These are phyloP conservation scores for Incumbomyces lentus DNA, from an alignment of 2,329 filamentous ascomycete species.

Conservation along the genomic window DNA sequence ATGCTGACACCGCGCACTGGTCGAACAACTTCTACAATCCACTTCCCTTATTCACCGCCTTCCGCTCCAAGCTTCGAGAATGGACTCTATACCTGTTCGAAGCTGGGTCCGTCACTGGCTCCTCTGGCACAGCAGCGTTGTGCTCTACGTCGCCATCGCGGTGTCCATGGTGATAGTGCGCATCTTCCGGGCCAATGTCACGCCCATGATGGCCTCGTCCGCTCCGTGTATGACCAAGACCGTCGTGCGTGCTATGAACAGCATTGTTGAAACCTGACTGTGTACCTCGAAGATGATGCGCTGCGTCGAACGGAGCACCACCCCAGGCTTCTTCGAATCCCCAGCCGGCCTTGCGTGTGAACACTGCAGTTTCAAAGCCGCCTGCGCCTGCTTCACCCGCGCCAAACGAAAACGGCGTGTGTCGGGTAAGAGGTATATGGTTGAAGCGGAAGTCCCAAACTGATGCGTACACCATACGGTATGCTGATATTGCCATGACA, in stretches of 20 bases:
- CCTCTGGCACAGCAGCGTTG: constrained; percentile 8
- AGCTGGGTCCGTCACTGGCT: background rate
- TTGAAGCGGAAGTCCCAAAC: constrained; percentile 60
- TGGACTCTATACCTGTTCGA: constrained; percentile 9
- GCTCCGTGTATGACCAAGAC: background rate
- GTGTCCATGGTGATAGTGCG: background rate
- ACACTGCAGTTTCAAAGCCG: constrained; percentile 44
- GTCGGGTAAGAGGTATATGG: constrained; percentile 55
- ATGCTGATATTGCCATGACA: constrained; percentile 53
- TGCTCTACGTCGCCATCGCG: constrained; percentile 12
- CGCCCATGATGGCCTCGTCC: background rate
- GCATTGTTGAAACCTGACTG: constrained; percentile 15
- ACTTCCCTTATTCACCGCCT: constrained; percentile 6
- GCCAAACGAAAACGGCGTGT: constrained; percentile 45
- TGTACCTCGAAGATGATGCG: constrained; percentile 16
- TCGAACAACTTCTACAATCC: background rate
- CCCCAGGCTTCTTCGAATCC: constrained; percentile 36
- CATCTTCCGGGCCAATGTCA: background rate
- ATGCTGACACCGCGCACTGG: too few species aligned
- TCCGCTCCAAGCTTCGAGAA: constrained; percentile 11
- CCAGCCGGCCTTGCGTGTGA: constrained; percentile 53
- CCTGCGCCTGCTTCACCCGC: constrained; percentile 27
- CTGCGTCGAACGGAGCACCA: constrained; percentile 35
- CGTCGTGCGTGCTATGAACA: constrained; percentile 1
- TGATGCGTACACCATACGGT: constrained; percentile 57